Base-by-base conservation (phyloP, 148 eudicot species). In the Bassia scoparia region DNA sequence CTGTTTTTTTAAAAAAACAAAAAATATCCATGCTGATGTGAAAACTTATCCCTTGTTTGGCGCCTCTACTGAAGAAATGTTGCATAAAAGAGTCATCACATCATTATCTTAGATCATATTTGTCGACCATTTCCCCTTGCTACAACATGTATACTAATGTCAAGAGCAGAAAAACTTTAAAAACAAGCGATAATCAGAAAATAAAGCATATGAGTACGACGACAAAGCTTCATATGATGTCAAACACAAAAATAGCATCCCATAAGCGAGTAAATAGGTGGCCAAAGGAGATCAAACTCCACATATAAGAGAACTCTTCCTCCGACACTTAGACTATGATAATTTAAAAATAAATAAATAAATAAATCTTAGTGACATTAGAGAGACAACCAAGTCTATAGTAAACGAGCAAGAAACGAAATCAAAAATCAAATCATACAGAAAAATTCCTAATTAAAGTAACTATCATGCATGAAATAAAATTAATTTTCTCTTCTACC, bases 401-500 rank as follows among this genome's bases (percentile, higher is more conserved):
- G 41, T 62, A 29, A 63, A 27, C 14, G 44, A 63, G 30, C 17
- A 29, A 29, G 58, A 71, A 60, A 34, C 50, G 38, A 52, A 38
- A 43, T 27, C 24, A 58, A 29, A 35, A 0, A 43, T 67, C 14
- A 55, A 9, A 37, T 27, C 21, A 4, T 41, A 62, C 21, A 44
- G n/a, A 7, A 52, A 61, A 52, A 77, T 52, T 3, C 27, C 17
- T 49, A 65, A 48, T 34, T 7, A 71, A 72, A 14, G 46, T n/a
- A 21, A 26, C 58, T 30, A 71, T 29, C 21, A 74, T 61, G 17
- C 37, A 3, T 61, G 15, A 50, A 38, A 73, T 27, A 48, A 33
- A 34, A 29, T 54, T 67, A 41, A 67, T 48, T 13, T 21, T 54
- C 3, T 64, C 78, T n/a, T 55, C 74, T 30, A 88, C 89, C 83